Percentiles rank a stretch among this genome's conserved stretches.
These are phyloP conservation scores for Chimonanthus salicifolius DNA, from an alignment of 164 flowering plant genomes.

Conservation along the genomic window DNA sequence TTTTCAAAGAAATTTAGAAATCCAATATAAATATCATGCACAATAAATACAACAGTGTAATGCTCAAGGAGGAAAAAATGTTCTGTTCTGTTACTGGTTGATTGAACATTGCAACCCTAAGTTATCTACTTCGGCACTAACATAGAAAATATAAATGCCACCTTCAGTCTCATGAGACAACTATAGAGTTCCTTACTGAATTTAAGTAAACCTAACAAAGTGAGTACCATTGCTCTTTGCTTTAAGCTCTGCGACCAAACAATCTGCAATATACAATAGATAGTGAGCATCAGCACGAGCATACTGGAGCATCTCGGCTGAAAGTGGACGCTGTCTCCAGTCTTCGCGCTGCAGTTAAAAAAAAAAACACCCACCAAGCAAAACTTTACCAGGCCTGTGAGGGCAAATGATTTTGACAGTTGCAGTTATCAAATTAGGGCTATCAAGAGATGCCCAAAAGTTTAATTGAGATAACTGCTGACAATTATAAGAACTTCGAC, in stretches of 20 bases:
- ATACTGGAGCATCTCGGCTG: conserved; percentile 82
- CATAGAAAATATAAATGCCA: no score
- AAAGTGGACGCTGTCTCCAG: conserved; percentile 92
- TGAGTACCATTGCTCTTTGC: conserved; percentile 40
- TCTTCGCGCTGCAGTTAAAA: conserved; percentile 69
- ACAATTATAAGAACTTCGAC: no score
- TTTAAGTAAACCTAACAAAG: conserved; percentile 1
- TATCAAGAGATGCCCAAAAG: no score
- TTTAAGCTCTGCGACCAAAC: conserved; percentile 64
- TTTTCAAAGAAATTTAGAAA: no score
- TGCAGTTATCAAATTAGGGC: no score
- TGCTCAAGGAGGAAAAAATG: no score
- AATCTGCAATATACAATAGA: conserved; percentile 69
- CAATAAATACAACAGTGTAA: no score
- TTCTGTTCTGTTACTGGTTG: no score
- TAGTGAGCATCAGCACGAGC: conserved; percentile 89
- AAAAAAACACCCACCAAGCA: neutral
- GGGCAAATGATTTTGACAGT: neutral
- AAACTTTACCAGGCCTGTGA: neutral
- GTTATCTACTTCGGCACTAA: no score
- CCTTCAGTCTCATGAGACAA: neutral
- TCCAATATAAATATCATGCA: no score
- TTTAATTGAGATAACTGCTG: no score
- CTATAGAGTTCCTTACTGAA: neutral
- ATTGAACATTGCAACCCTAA: no score